Evolutionary conservation across 495 filamentous ascomycete genomes (phyloP), one percentile per base, ranked within the genome.

Genomic region (Xylaria acuta): DNA sequence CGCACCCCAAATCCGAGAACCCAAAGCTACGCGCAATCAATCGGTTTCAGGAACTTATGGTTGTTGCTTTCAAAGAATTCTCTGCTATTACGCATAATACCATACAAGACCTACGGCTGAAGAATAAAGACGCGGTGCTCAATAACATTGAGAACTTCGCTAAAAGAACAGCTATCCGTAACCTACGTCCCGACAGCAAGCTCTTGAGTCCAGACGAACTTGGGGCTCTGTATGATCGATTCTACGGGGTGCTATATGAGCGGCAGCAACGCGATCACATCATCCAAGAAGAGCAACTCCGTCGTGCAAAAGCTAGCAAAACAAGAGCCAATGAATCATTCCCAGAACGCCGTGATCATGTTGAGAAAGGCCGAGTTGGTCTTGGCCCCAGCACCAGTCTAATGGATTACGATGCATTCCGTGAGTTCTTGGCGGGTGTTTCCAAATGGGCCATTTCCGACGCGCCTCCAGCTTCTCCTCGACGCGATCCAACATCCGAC

Each of bases 31-130:
- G 95, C 71, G 93, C 94, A 11, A 95, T 99, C 47, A 99, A 97
- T 0, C 88, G 93, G 54, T 99, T 99, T 80, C 96, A 99, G 79
- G 96, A 98, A 77, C 86, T 99, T 67, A 97, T 99, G 93, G 96
- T 99, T 3, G 95, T 98, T 4, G 96, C 96, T 16, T 98, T 98
- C 85, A 97, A 97, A 72, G 96, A 99, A 76, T 99, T 99, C 75
- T 91, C 95, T 1, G 93, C 90, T 11, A 97, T 99, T 76, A 99
- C 96, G 0, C 95, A 98, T 76, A 90, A 88, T 75, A 97, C 92
- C 47, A 94, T 99, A 67, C 90, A 89, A 3, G 96, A 98, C 72
- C 89, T 97, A 73, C 92, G 96, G 27, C 85, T 91, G 20, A 97
- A 94, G 78, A 94, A 97, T 81, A 98, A 97, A 80, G 93, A 94